A percentile compares a stretch with the other conserved stretches of the same genome.
These are phyloP conservation scores for Beauveria sp. DNA, from an alignment of 2,329 filamentous ascomycete species.

Conservation along the genomic window DNA sequence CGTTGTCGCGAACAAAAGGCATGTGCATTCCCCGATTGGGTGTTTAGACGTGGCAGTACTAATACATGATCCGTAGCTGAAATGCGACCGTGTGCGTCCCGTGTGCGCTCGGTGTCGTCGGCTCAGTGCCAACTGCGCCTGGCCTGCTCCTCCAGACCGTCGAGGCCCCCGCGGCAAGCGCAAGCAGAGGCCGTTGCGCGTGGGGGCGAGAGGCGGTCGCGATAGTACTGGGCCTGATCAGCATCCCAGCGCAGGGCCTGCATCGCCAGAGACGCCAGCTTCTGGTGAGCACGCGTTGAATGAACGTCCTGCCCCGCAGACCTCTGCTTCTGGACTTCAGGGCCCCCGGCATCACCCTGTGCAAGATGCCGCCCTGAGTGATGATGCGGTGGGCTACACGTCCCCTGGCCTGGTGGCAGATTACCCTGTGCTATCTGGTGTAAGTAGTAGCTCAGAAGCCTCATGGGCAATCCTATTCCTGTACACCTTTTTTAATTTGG, in stretches of 20 bases:
- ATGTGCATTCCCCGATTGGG: not conserved
- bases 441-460: not conserved
- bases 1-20: constrained; percentile 6
- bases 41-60: no score
- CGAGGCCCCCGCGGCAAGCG: not conserved
- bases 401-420: not conserved
- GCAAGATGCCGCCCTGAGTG: not conserved
- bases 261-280: not conserved
- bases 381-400: not conserved
- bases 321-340: not conserved
- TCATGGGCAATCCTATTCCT: no score
- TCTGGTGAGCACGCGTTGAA: not conserved
- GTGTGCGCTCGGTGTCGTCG: not conserved
- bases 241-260: not conserved
- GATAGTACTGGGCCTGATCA: not conserved
- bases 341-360: no score
- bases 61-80: not conserved
- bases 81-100: not conserved
- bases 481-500: not conserved
- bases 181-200: not conserved
- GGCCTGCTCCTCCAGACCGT: not conserved
- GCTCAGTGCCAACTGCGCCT: not conserved
- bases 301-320: not conserved
- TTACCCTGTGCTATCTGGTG: not conserved
- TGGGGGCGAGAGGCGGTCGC: not conserved